Evolutionary conservation across 2,329 filamentous ascomycete genomes (phyloP).

Genomic region (Myriosclerotinia curreyana): DNA sequence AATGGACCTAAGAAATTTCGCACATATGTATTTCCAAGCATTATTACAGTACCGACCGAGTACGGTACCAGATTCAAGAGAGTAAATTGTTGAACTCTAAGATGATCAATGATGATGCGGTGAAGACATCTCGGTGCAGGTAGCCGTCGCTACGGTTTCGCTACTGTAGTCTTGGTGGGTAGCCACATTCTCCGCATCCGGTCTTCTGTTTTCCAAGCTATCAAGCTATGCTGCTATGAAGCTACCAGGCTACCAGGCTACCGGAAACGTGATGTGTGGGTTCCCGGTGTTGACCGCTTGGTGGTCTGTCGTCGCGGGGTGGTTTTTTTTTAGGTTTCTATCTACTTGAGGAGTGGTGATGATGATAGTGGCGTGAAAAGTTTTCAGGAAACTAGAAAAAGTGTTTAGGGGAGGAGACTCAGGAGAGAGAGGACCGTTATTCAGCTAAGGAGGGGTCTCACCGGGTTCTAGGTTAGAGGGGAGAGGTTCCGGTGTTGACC

Average conservation of each 20-base stretch:
- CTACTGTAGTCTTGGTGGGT: constrained; percentile 12
- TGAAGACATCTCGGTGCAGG: constrained; percentile 18
- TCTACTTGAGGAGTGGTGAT: constrained; percentile 1
- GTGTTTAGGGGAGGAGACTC: neutral
- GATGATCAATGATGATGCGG: constrained; percentile 11
- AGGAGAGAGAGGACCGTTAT: neutral
- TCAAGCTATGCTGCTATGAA: neutral
- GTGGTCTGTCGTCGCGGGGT: constrained; percentile 10
- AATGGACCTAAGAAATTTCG: constrained; percentile 3
- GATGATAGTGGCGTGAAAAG: constrained; percentile 9
- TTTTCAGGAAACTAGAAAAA: neutral
- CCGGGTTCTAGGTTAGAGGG: constrained; percentile 4
- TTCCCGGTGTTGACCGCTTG: constrained; percentile 18
- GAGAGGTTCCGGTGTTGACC: constrained; percentile 11
- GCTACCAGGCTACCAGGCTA: constrained; percentile 8
- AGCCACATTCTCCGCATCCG: constrained; percentile 11
- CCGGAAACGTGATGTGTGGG: constrained; percentile 17
- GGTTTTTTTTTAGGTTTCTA: constrained; percentile 1
- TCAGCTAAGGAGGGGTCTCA: neutral
- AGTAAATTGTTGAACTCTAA: neutral
- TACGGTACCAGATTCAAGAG: neutral
- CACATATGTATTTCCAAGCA: constrained; percentile 8
- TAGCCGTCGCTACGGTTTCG: constrained; percentile 12
- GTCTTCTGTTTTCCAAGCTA: neutral
- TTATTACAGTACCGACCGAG: constrained; percentile 11